phyloP scores from a whole-genome alignment of 2,329 filamentous ascomycete genomes.

The Drechmeria coniospora region DNA sequence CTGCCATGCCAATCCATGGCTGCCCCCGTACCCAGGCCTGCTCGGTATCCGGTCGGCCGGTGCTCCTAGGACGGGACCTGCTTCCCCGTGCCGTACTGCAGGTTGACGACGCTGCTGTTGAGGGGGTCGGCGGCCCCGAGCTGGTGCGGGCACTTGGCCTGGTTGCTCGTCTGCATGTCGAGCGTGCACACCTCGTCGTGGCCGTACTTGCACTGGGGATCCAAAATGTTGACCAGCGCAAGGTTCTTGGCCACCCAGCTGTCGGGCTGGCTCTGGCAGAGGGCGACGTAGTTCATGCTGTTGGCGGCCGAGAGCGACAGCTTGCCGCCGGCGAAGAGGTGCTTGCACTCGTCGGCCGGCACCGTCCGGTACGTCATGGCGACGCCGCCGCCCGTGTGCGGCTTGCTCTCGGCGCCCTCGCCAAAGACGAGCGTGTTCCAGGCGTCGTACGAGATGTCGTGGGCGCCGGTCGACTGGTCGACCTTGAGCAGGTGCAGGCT shows the following conservation, averaged over 20 bases:
- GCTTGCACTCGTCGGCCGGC: slow-evolving; percentile 29
- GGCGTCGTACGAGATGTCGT: slow-evolving; percentile 46
- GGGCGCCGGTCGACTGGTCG: slow-evolving; percentile 38
- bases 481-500: slow-evolving; percentile 41
- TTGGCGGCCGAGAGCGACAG: slow-evolving; percentile 39
- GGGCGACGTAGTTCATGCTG: slow-evolving; percentile 37
- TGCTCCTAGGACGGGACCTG: not conserved
- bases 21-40: too few relatives aligned
- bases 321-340: slow-evolving; percentile 33
- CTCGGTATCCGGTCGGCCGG: too few relatives aligned
- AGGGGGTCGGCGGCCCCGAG: slow-evolving; percentile 19
- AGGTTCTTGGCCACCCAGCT: slow-evolving; percentile 39
- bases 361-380: slow-evolving; percentile 35
- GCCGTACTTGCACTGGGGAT: slow-evolving; percentile 33
- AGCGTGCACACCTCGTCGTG: slow-evolving; percentile 34
- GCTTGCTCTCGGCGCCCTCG: slow-evolving; percentile 27
- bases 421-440: slow-evolving; percentile 43
- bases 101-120: slow-evolving; percentile 30
- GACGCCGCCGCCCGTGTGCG: slow-evolving; percentile 32
- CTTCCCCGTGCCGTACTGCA: slow-evolving; percentile 34
- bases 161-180: slow-evolving; percentile 32
- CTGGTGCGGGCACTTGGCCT: slow-evolving; percentile 31
- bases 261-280: slow-evolving; percentile 26
- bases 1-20: too few relatives aligned
- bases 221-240: slow-evolving; percentile 36